Conservation (phyloP, 805 yeast species). For the Lipomyces yamadae region DNA sequence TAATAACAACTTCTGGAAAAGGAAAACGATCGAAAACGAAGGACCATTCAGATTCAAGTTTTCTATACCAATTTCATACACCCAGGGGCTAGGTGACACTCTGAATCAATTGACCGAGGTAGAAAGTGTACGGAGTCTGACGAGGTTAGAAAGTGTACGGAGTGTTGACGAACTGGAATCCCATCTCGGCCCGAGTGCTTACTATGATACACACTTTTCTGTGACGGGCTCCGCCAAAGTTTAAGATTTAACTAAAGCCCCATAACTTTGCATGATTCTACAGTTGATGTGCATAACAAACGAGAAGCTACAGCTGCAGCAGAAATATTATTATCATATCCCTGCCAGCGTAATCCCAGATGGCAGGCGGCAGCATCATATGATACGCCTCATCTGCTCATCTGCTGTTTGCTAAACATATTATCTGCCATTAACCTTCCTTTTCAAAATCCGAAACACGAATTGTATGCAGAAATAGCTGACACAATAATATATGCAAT, state of each 20-base stretch:
- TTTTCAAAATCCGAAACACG: not conserved
- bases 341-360: not conserved
- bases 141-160: not conserved
- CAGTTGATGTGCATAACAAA: too few species aligned
- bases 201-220: too few species aligned
- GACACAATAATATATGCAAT: slow-evolving; percentile 1
- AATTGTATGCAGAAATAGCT: not conserved
- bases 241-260: too few species aligned
- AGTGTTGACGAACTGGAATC: not conserved
- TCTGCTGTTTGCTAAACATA: not conserved
- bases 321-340: not conserved
- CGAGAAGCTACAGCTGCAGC: not conserved
- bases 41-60: slow-evolving; percentile 23
- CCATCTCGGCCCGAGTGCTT: too few species aligned
- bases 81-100: not conserved
- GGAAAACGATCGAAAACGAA: slow-evolving; percentile 15
- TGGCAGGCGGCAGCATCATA: not conserved
- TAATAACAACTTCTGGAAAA: slow-evolving; percentile 31
- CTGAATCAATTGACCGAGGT: not conserved
- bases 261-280: too few species aligned
- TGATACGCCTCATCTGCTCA: not conserved
- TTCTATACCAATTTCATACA: not conserved
- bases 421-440: too few species aligned
- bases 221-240: too few species aligned
- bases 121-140: not conserved